Conservation (phyloP, 495 filamentous ascomycete genomes). For the Aspergillus ellipticus region DNA sequence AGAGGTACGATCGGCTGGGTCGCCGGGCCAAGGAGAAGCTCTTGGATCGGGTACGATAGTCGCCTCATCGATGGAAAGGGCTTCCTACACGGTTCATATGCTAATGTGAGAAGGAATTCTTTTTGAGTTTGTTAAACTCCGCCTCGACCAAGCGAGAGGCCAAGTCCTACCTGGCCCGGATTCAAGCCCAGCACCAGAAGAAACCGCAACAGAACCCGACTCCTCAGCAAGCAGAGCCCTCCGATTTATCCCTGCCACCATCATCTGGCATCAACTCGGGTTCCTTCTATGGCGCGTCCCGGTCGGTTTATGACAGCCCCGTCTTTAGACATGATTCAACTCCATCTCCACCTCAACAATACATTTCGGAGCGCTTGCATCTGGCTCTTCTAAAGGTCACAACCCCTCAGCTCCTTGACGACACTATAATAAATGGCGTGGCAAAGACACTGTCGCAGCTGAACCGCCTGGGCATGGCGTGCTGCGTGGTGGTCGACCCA, state of each 20-base stretch:
- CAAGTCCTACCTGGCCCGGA: conserved; percentile 78
- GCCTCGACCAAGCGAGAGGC: conserved; percentile 89
- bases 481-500: conserved; percentile 78
- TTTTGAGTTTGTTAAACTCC: conserved; percentile 75
- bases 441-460: conserved; percentile 82
- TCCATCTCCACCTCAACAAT: conserved; percentile 29
- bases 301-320: conserved; percentile 59
- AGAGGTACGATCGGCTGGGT: conserved; percentile 34
- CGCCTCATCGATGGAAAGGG: neutral
- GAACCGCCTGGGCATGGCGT: conserved; percentile 70
- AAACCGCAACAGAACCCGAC: conserved; percentile 19
- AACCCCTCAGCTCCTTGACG: conserved; percentile 63
- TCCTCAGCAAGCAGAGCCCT: conserved; percentile 17
- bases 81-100: neutral
- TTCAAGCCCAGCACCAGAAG: conserved; percentile 47
- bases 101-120: conserved; percentile 59
- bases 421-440: conserved; percentile 66
- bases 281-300: conserved; percentile 55
- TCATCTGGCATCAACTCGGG: conserved; percentile 57
- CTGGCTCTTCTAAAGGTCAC: conserved; percentile 84
- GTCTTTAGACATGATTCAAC: conserved; percentile 53
- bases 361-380: conserved; percentile 53
- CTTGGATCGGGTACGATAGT: conserved; percentile 36
- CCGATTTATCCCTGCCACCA: conserved; percentile 19
- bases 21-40: conserved; percentile 47